Evolutionary conservation across 2,329 filamentous ascomycete species (phyloP), one percentile per base, ranked within the genome.

Genomic region (Colletotrichum spaethianum): DNA sequence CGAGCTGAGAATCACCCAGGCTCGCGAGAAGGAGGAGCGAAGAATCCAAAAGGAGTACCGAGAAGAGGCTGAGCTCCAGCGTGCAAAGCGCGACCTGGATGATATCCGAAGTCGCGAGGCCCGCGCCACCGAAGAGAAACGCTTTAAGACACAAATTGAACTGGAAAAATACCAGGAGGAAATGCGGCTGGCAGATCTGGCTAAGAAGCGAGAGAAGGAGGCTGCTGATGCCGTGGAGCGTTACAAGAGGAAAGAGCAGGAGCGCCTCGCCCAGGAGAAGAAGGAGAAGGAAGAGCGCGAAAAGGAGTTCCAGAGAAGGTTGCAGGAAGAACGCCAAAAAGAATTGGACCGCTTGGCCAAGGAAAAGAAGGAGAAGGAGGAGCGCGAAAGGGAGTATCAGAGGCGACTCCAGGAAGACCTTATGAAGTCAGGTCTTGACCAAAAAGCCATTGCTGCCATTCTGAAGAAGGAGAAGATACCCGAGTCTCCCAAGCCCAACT

Each of bases 371-470:
- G 84, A 86, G 67, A 84, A 83, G 65, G 87, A 87, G 70, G 78
- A 83, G 70, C 82, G 81, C 50, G 88, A 92, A 57, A 83, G 82
- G 73, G 85, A 91, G 75, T 91, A 89, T 75, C 85, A 87, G 77
- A 82, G 83, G 33, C 85, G 87, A 50, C 81, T 92, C 57, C 87
- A 89, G 76, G 88, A 91, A 74, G 86, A 91, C 61, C 81, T 92
- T 46, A 80, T 88, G 70, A 86, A 87, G 60, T 88, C 89, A 2
- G 90, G 90, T 3, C 82, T 92, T 52, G 86, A 88, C 75, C 88
- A 91, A 76, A 86, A 87, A 74, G 86, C 87, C 73, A 91, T 92
- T 74, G 82, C 85, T 52, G 88, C 89, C 26, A 88, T 92, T 73
- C 78, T 91, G 64, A 87, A 89, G 75, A 89, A 89, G 76, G 85